A percentile compares a stretch with the other conserved stretches of the same genome.
These are phyloP conservation scores for Diaporthe ilicicola DNA, from an alignment of 2,329 filamentous ascomycete genomes.

Conservation along the genomic window DNA sequence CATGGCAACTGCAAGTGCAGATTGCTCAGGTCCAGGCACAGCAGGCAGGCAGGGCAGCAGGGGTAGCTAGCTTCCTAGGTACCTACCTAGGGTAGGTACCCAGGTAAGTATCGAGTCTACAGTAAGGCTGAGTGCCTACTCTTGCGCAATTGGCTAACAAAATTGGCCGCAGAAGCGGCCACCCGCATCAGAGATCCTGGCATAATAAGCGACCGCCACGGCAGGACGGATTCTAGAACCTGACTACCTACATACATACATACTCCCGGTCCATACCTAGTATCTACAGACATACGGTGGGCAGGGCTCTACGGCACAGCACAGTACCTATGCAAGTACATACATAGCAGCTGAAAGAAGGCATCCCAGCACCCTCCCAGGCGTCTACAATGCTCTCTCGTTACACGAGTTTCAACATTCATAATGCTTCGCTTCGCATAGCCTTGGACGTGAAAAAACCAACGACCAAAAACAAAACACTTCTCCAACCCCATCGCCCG, in stretches of 20 bases:
- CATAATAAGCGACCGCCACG: not conserved
- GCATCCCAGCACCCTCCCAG: not conserved
- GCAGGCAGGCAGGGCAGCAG: not conserved
- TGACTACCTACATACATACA: not conserved
- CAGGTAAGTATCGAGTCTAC: not conserved
- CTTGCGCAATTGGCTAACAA: not conserved
- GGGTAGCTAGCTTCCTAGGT: too few relatives aligned
- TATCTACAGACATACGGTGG: not conserved
- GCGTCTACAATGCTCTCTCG: conserved; percentile 6
- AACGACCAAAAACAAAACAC: not conserved
- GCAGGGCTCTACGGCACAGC: not conserved
- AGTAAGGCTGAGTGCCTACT: conserved; percentile 14
- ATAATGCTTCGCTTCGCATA: not conserved
- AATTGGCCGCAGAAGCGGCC: conserved; percentile 4
- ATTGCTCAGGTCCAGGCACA: not conserved
- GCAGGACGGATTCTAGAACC: not conserved
- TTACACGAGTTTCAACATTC: conserved; percentile 18
- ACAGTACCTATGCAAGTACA: not conserved
- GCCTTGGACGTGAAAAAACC: not conserved
- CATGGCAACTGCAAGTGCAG: not conserved
- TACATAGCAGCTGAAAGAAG: not conserved
- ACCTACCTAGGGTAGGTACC: too few relatives aligned
- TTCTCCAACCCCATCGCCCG: not conserved
- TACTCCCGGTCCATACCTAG: too few relatives aligned
- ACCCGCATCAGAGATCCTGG: not conserved